Conservation (phyloP, 2,329 filamentous ascomycete species). For the Eutypella sp. region DNA sequence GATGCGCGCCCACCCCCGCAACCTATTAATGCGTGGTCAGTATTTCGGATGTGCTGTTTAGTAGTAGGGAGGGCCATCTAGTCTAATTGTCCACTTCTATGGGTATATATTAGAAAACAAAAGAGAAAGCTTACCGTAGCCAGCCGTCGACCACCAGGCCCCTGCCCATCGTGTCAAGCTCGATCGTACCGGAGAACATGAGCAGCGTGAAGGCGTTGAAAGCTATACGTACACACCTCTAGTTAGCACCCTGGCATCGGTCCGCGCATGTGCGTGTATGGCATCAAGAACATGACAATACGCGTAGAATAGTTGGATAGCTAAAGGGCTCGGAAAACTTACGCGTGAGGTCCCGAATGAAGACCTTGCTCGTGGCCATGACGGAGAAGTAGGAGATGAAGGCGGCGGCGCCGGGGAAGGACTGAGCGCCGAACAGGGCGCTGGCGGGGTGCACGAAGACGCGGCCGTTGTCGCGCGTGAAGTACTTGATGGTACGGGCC, state of each 20-base stretch:
- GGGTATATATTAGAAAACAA: background rate
- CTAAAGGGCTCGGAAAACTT: conserved; percentile 32
- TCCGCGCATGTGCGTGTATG: background rate
- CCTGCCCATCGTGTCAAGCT: conserved; percentile 79
- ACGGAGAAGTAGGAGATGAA: conserved; percentile 90
- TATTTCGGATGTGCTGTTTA: background rate
- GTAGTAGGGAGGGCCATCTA: background rate
- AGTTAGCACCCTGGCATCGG: background rate
- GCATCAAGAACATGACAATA: background rate
- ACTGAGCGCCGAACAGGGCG: conserved; percentile 77
- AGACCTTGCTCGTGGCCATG: conserved; percentile 88
- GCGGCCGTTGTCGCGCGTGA: conserved; percentile 75
- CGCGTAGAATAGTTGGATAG: background rate
- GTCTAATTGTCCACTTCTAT: too few species aligned
- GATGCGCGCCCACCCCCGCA: conserved; percentile 91
- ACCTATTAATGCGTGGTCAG: conserved; percentile 14
- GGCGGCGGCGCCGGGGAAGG: conserved; percentile 66
- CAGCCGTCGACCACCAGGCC: conserved; percentile 90
- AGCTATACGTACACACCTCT: conserved; percentile 39
- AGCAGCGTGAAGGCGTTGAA: conserved; percentile 88
- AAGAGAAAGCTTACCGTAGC: conserved; percentile 45
- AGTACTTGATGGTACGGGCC: conserved; percentile 88
- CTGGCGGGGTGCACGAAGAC: conserved; percentile 92
- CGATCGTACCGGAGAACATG: conserved; percentile 80
- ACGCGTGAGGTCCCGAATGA: conserved; percentile 87